Evolutionary conservation across 768 basidiomycete species (phyloP).

Genomic region (Lanmaoa rubissima): DNA sequence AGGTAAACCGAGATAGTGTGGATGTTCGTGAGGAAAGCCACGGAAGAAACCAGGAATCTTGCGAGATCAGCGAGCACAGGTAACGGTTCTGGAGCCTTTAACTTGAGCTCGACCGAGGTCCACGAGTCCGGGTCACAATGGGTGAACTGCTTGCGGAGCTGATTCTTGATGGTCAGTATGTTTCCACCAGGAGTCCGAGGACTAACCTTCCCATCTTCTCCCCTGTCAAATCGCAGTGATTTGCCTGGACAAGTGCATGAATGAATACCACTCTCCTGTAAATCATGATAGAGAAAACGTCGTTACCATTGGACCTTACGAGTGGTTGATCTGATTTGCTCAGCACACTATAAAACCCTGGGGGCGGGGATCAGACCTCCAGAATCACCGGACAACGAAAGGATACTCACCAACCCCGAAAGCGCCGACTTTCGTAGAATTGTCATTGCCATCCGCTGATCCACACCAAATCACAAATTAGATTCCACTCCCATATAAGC

Average conservation of each 20-base stretch:
- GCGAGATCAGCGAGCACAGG: conserved; percentile 6
- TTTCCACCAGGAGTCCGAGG: background rate
- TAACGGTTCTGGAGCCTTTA: conserved; percentile 1
- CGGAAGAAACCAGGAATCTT: conserved; percentile 11
- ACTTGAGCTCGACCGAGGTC: conserved; percentile 12
- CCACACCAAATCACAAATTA: background rate
- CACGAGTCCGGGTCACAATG: background rate
- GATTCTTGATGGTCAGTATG: background rate
- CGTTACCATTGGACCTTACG: conserved; percentile 11
- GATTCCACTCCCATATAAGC: background rate
- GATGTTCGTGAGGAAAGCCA: conserved; percentile 5
- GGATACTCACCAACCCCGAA: conserved; percentile 15
- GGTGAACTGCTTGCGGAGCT: background rate
- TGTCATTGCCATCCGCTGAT: conserved; percentile 13
- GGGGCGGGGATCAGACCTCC: background rate
- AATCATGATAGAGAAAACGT: background rate
- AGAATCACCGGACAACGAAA: background rate
- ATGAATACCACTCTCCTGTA: background rate
- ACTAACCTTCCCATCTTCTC: conserved; percentile 10
- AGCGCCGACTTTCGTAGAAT: conserved; percentile 15
- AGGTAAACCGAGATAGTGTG: conserved; percentile 2
- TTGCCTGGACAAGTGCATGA: conserved; percentile 2
- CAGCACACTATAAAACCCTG: conserved; percentile 20
- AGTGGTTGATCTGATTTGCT: conserved; percentile 17
- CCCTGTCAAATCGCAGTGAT: conserved; percentile 11